Base-by-base conservation (phyloP, 176 grass and related monocot species). In the Aegilops speltoides region DNA sequence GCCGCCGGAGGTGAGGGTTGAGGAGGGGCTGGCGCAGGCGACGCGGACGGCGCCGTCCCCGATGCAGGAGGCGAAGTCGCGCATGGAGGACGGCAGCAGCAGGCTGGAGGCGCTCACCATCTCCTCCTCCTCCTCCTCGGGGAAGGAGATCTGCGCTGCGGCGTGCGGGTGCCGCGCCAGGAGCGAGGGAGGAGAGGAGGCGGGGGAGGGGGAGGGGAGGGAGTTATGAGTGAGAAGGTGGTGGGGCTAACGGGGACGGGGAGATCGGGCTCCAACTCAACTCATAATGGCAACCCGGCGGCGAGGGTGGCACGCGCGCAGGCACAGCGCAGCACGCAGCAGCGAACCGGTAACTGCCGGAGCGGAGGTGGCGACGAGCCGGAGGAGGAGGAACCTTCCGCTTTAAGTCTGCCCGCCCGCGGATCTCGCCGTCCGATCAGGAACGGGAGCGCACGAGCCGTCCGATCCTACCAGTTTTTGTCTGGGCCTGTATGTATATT, bases 31-130 rank as follows among this genome's bases (percentile, higher is more conserved):
- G 89, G 85, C 34, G 85, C 85, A 87, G n/a, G 84, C 89, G 76
- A 89, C 84, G 74, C 93, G 89, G 57, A 91, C 89, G 29, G 95
- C 93, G 89, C 94, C 87, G 79, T 93, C 89, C 43, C 88, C 86
- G 93, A 95, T 88, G 91, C 95, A 98, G 41, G 95, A 95, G 4
- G 89, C 95, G 77, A 98, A 89, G 73, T 86, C 91, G 29, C 91
- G 91, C 78, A 95, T 78, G 33, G 89, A 78, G 24, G 93, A 46
- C 0, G 93, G 90, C 1, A 95, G 90, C 10, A 95, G 90, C 34
- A 95, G 93, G 82, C 90, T 90, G 17, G 85, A 87, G 57, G 79
- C 86, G 82, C 87, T 88, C 85, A 92, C 93, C 89, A 95, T 95
- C 26, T 82, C 63, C 28, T 57, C 33, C 17, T 48, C 43, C 46